These are phyloP conservation scores for Phytophthora colocasiae DNA, from an alignment of 352 stramenopile species.

Conservation along the genomic window DNA sequence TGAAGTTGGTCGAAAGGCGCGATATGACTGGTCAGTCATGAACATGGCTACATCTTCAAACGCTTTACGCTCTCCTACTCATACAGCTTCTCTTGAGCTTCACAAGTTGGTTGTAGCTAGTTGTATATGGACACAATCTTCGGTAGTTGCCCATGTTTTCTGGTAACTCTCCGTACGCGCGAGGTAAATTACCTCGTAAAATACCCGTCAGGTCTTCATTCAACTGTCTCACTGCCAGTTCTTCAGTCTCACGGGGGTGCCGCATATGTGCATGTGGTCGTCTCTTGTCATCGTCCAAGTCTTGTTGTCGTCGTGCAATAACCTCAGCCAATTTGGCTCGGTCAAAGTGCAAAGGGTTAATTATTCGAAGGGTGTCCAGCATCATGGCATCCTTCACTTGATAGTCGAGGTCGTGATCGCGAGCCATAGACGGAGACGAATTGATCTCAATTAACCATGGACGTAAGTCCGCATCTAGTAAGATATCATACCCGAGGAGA, in stretches of 20 bases:
- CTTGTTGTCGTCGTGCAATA: conserved; percentile 64
- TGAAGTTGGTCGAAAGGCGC: conserved; percentile 18
- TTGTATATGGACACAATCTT: conserved; percentile 66
- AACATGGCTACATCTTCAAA: conserved; percentile 15
- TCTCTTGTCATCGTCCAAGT: conserved; percentile 61
- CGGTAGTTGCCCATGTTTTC: conserved; percentile 67
- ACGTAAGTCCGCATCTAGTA: conserved; percentile 90
- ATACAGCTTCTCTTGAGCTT: conserved; percentile 73
- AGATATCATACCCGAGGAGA: conserved; percentile 95
- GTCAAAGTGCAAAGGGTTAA: conserved; percentile 87
- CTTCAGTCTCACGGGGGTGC: conserved; percentile 63
- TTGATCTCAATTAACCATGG: conserved; percentile 98
- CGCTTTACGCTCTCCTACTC: conserved; percentile 13
- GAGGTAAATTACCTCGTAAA: conserved; percentile 55
- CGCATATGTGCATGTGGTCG: conserved; percentile 62
- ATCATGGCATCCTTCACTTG: conserved; percentile 93
- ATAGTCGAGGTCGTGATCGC: conserved; percentile 88
- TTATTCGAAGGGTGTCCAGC: conserved; percentile 85
- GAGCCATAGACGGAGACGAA: conserved; percentile 91
- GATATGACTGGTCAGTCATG: conserved; percentile 1
- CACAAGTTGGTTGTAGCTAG: conserved; percentile 75
- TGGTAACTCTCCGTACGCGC: conserved; percentile 71
- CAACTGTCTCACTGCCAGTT: conserved; percentile 49
- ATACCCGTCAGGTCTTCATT: conserved; percentile 83
- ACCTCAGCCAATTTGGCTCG: conserved; percentile 72